A percentile compares a stretch with the other conserved stretches of the same genome.
Conservation (phyloP, 2,329 filamentous ascomycete genomes). For the Neofusicoccum laricinum region DNA sequence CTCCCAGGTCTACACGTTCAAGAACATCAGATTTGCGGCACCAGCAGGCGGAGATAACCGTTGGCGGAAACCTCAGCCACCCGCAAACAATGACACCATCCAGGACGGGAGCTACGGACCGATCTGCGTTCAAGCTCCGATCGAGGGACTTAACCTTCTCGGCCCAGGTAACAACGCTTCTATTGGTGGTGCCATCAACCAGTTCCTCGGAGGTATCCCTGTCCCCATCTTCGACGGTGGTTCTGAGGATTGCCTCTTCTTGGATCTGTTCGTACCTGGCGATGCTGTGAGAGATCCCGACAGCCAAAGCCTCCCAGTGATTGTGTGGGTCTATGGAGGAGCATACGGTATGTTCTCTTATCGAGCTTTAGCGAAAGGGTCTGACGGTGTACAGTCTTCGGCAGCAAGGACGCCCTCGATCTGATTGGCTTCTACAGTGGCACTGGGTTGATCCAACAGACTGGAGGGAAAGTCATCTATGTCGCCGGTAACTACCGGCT, state of each 20-base stretch:
- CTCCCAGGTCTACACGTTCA: slow-evolving; percentile 19
- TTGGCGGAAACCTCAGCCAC: slow-evolving; percentile 18
- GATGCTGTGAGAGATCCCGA: slow-evolving; percentile 8
- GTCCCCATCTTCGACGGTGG: slow-evolving; percentile 7
- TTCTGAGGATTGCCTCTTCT: slow-evolving; percentile 13
- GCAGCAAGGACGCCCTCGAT: slow-evolving; percentile 13
- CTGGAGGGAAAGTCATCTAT: slow-evolving; percentile 36
- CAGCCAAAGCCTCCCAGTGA: not conserved
- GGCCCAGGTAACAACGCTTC: slow-evolving; percentile 14
- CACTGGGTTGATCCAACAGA: slow-evolving; percentile 6
- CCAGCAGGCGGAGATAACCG: slow-evolving; percentile 31
- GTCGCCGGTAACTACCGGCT: slow-evolving; percentile 48
- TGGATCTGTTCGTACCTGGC: slow-evolving; percentile 13
- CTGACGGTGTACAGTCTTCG: not conserved
- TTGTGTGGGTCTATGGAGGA: slow-evolving; percentile 10
- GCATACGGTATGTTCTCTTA: not conserved
- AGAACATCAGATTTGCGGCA: slow-evolving; percentile 30
- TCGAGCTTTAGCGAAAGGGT: not conserved
- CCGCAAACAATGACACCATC: slow-evolving; percentile 3
- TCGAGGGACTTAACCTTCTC: slow-evolving; percentile 11
- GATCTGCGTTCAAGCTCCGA: slow-evolving; percentile 12
- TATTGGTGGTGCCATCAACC: slow-evolving; percentile 11
- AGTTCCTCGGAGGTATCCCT: slow-evolving; percentile 5
- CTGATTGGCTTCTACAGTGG: slow-evolving; percentile 13
- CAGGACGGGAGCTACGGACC: slow-evolving; percentile 18